Base-by-base conservation (phyloP, 805 yeast genomes). In the Candida sanyiensis region DNA sequence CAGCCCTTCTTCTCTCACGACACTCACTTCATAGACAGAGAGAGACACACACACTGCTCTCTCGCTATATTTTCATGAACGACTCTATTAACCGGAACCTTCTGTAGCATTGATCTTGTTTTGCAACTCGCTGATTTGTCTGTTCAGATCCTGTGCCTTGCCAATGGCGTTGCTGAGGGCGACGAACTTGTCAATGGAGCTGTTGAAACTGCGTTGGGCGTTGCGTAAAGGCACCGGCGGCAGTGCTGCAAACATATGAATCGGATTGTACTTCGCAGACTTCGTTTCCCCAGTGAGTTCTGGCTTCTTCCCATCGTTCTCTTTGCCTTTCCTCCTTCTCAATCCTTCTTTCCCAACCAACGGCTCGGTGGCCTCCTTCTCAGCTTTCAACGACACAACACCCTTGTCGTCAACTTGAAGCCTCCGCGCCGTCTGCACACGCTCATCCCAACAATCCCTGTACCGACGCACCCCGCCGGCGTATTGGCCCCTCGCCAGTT, bases 241-340 rank as follows among this genome's bases (percentile, higher is more conserved):
- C 27, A 75, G 51, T 0, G 66, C 67, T 2, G 75, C 75, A 54
- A 75, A 71, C 63, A 70, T 74, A 26, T 58, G 39, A 8, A 70
- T 51, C 1, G 73, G 73, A 39, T 66, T 64, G 28, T 51, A 48
- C 28, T 24, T 42, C 24, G 27, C 23, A 37, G 41, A 9, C 24
- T 21, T 33, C 33, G 28, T 19, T 35, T 33, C 35, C 33, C 29
- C 23, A 25, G 7, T 13, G 29, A 17, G n/a, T 7, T 10, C 11
- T 29, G 21, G 22, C 20, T 18, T 6, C 23, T 5, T 11, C 9
- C 22, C 11, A 18, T 13, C 12, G 20, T 22, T 25, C 20, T 28
- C 29, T 11, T 37, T 27, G 10, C 37, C 28, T n/a, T 38, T 34
- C 34, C 48, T 32, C 31, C 35, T 32, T 35, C 49, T 43, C 33